Conservation (phyloP, 2,329 filamentous ascomycete genomes). For the Alternaria ethzedia region DNA sequence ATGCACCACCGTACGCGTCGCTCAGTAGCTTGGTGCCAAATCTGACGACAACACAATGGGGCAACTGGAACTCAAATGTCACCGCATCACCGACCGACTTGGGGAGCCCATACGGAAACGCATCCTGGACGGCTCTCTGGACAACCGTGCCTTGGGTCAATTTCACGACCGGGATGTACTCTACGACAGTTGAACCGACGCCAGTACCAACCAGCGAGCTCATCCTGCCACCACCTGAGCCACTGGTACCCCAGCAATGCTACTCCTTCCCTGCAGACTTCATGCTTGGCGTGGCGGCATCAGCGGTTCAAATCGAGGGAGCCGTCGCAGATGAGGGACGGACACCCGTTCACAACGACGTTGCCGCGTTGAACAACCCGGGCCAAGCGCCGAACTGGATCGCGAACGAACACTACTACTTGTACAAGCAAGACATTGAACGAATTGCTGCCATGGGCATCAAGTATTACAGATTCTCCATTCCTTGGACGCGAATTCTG, state of each 20-base stretch:
- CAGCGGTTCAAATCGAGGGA: conserved; percentile 38
- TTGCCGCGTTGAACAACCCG: conserved; percentile 13
- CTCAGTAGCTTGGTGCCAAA: conserved; percentile 46
- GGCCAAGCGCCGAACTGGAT: conserved; percentile 21
- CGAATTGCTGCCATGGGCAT: conserved; percentile 60
- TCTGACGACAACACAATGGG: conserved; percentile 51
- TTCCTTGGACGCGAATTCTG: conserved; percentile 60
- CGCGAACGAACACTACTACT: conserved; percentile 61
- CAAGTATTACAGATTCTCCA: conserved; percentile 60
- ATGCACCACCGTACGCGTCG: conserved; percentile 45
- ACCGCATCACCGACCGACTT: conserved; percentile 45
- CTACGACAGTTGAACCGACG: conserved; percentile 62
- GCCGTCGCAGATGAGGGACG: conserved; percentile 42
- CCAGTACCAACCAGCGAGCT: conserved; percentile 62
- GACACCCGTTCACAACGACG: conserved; percentile 30
- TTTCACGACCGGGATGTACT: conserved; percentile 50
- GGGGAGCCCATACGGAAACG: conserved; percentile 47
- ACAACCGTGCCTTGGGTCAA: conserved; percentile 41
- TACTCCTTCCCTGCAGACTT: conserved; percentile 59
- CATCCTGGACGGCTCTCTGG: conserved; percentile 51
- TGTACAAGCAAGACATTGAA: conserved; percentile 64
- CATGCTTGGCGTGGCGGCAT: conserved; percentile 38
- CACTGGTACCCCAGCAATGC: conserved; percentile 58
- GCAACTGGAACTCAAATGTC: conserved; percentile 49
- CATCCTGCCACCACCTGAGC: conserved; percentile 61